Evolutionary conservation across 305 asterid species (phyloP), one percentile per base, ranked within the genome.

Genomic region (Caryopteris hybrid): DNA sequence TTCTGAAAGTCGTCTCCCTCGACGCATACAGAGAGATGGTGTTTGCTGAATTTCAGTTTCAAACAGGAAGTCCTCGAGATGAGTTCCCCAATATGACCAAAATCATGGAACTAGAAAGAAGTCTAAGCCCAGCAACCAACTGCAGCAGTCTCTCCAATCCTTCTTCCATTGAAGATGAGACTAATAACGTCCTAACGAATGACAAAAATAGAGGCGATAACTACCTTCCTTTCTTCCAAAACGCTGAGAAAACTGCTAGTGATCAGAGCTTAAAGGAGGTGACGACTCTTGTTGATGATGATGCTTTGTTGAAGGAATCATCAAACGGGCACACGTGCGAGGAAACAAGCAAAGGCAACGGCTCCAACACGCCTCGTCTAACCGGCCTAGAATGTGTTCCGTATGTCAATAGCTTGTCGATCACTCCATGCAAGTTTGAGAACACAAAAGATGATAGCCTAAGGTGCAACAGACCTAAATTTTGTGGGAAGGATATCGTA

Each of bases 81-180:
- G 82, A 76, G 36, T 57, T 23, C 18, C 58, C 68, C 17, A 64
- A 68, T 64, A 66, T 46, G 45, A 74, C 87, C 41, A 75, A 69
- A 61, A 70, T 45, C 70, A 53, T 41, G 72, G 83, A 78, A 65
- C 70, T 47, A 11, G 91, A 81, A 72, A 75, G 81, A 74, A 79
- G 83, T 68, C 81, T 77, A 71, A 88, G 92, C 57, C 93, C 87
- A 13, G 67, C 81, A 3, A 80, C 89, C 43, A 90, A 85, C 74
- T 84, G 81, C 67, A 90, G 96, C 78, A 88, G 81, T 81, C 91
- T 85, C 68, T 91, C 96, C 13, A 87, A 85, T 79, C 97, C 97
- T 76, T 88, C 97, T 21, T 87, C 97, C 1, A 74, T 84, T n/a
- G 98, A 92, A 79, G 96, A 89, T 41, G 96, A 84, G 84, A 82